Base-by-base conservation (phyloP, 805 yeast genomes). In the Lachancea lanzarotensis region DNA sequence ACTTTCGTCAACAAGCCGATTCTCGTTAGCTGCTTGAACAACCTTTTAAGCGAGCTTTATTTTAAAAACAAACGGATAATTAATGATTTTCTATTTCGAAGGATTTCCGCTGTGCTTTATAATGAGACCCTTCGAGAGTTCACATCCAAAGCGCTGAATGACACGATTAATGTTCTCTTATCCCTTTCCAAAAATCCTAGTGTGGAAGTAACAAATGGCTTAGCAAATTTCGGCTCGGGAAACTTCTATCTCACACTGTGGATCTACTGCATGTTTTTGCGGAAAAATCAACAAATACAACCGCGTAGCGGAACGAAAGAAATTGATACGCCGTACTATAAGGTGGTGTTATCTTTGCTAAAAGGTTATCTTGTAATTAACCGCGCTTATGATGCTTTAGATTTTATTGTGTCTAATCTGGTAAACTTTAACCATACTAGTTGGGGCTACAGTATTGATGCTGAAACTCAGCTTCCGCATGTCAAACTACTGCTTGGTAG, bases 151-250 rank as follows among this genome's bases (percentile, higher is more conserved):
- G 70, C 72, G 3, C 59, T 84, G 16, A 82, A 84, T 53, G 81
- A 83, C 58, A 68, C 71, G 3, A 67, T 84, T 18, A 83, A 83
- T 59, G 86, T 82, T 0, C 52, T 82, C n/a, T 60, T 83, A 0
- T 79, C 91, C 0, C 53, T 86, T 9, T 65, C 82, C 0, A 78
- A 78, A 52, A 72, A 71, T 37, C 51, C 70, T 0, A 59, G 68
- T 1, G 46, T 49, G 0, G 69, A 65, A 3, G 55, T 77, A 13
- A 45, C 73, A 8, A 49, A 50, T 15, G 63, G 55, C 11, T 43
- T 77, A 19, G 47, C 55, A 9, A 40, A 30, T 2, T 55, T 52
- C 30, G 46, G 47, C 32, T 56, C 53, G 42, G 43, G 54, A 8
- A 44, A 42, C 22, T 62, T 69, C 38, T 58, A 57, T 25, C 40